phyloP scores from a whole-genome alignment of 164 flowering plant species.

The Kalanchoe fedtschenkoi region DNA sequence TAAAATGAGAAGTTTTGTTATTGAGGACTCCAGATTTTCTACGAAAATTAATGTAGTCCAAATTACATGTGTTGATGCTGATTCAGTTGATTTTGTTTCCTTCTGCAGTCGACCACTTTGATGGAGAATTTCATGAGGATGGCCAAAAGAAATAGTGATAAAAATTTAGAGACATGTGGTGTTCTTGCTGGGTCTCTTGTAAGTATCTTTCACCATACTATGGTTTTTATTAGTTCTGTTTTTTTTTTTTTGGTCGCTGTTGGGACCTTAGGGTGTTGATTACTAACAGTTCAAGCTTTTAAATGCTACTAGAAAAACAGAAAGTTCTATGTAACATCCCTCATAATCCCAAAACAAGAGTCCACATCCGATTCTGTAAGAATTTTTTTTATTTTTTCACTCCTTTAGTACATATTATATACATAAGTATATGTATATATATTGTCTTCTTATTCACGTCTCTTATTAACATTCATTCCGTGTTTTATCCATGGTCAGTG shows the following conservation, averaged over 20 bases:
- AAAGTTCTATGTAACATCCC: constrained; percentile 67
- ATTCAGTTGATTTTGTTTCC: neutral
- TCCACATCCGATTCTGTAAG: constrained; percentile 84
- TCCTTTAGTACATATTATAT: too few species aligned
- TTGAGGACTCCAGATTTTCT: neutral
- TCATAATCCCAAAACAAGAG: constrained; percentile 95
- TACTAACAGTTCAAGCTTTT: constrained; percentile 5
- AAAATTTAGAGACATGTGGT: constrained; percentile 91
- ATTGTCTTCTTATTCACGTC: neutral
- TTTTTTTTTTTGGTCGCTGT: neutral
- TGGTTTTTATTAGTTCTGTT: neutral
- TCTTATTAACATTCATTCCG: neutral
- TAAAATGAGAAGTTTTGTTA: neutral
- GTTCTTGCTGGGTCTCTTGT: constrained; percentile 94
- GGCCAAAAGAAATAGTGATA: constrained; percentile 78
- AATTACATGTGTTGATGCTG: neutral
- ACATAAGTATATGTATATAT: too few species aligned
- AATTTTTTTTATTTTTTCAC: constrained; percentile 4
- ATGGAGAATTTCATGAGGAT: constrained; percentile 88
- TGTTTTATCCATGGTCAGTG: constrained; percentile 39
- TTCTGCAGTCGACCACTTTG: constrained; percentile 59
- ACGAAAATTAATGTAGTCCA: neutral
- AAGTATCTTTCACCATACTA: constrained; percentile 18
- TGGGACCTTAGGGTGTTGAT: neutral
- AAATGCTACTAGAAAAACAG: constrained; percentile 57